Conservation (phyloP, 257 asterid genomes). For the Leptodermis oblonga region DNA sequence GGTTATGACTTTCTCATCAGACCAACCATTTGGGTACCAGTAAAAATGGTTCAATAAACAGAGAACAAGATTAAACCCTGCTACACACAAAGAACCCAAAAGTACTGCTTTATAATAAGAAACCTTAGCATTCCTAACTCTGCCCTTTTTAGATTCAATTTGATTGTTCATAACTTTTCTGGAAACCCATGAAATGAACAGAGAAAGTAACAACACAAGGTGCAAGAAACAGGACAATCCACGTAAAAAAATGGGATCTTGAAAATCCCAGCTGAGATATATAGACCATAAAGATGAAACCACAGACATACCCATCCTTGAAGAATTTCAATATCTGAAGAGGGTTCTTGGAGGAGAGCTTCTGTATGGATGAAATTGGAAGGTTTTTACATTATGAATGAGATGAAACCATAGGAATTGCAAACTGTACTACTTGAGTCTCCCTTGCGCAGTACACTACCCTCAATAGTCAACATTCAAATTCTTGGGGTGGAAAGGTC, state of each 20-base stretch:
- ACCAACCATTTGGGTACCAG: conserved; percentile 65
- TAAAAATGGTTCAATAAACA: conserved; percentile 49
- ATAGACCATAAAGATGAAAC: conserved; percentile 18
- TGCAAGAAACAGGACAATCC: conserved; percentile 48
- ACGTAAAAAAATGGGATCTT: conserved; percentile 47
- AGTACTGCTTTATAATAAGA: conserved; percentile 34
- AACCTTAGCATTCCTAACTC: conserved; percentile 17
- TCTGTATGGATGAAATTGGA: not conserved
- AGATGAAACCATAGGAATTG: too few species aligned
- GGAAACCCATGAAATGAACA: conserved; percentile 37
- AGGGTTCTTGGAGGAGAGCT: not conserved
- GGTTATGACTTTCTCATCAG: conserved; percentile 57
- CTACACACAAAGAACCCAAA: conserved; percentile 42
- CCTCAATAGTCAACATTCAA: conserved; percentile 1
- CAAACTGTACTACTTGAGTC: too few species aligned
- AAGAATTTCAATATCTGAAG: conserved; percentile 12
- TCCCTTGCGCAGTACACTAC: not conserved
- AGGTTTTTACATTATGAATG: not conserved
- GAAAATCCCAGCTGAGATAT: conserved; percentile 21
- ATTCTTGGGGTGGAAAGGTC: not conserved
- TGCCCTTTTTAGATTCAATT: conserved; percentile 20
- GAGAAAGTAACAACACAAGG: conserved; percentile 32
- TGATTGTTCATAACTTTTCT: conserved; percentile 18
- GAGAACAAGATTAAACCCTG: conserved; percentile 42
- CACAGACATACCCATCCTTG: conserved; percentile 26